Percentiles rank a stretch among this genome's conserved stretches.
Evolutionary conservation across 2,329 filamentous ascomycete genomes (phyloP).

Genomic region (Beauveria sp.): DNA sequence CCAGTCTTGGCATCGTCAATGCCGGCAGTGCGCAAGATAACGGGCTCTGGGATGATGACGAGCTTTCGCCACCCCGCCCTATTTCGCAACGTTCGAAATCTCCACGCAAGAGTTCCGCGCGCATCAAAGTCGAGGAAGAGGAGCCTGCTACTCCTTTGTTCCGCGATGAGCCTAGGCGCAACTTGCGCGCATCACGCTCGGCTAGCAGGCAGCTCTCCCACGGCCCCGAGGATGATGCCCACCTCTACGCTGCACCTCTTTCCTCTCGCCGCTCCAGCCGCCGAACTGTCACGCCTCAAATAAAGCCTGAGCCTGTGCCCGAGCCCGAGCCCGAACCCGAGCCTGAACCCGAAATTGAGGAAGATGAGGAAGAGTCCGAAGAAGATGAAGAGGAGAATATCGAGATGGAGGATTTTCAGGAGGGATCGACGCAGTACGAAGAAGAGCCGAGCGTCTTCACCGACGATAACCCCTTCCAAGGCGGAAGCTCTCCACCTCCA

Average conservation of each 20-base stretch:
- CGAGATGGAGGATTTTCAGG: slow-evolving; percentile 21
- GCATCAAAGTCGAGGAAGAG: slow-evolving; percentile 45
- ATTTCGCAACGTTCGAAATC: slow-evolving; percentile 46
- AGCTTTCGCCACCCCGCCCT: slow-evolving; percentile 40
- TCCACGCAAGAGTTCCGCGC: slow-evolving; percentile 45
- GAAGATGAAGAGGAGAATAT: slow-evolving; percentile 42
- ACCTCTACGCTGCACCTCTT: slow-evolving; percentile 9
- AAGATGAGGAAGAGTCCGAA: slow-evolving; percentile 23
- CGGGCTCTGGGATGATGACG: slow-evolving; percentile 53
- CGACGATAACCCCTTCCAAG: slow-evolving; percentile 88
- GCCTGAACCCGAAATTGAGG: slow-evolving; percentile 35
- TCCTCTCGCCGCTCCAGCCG: slow-evolving; percentile 41
- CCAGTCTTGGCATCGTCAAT: slow-evolving; percentile 75
- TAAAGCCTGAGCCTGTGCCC: slow-evolving; percentile 39
- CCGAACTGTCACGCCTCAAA: slow-evolving; percentile 43
- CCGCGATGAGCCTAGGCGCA: slow-evolving; percentile 42
- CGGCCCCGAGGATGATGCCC: slow-evolving; percentile 28
- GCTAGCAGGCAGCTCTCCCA: slow-evolving; percentile 45
- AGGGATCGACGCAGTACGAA: slow-evolving; percentile 27
- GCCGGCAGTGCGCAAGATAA: slow-evolving; percentile 58
- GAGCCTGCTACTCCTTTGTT: slow-evolving; percentile 30
- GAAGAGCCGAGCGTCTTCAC: slow-evolving; percentile 64
- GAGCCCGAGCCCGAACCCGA: slow-evolving; percentile 36
- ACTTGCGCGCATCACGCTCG: slow-evolving; percentile 46
- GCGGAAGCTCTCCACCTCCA: slow-evolving; percentile 61